phyloP scores from a whole-genome alignment of 2,329 filamentous ascomycete genomes.

The Fusarium duplospermum region DNA sequence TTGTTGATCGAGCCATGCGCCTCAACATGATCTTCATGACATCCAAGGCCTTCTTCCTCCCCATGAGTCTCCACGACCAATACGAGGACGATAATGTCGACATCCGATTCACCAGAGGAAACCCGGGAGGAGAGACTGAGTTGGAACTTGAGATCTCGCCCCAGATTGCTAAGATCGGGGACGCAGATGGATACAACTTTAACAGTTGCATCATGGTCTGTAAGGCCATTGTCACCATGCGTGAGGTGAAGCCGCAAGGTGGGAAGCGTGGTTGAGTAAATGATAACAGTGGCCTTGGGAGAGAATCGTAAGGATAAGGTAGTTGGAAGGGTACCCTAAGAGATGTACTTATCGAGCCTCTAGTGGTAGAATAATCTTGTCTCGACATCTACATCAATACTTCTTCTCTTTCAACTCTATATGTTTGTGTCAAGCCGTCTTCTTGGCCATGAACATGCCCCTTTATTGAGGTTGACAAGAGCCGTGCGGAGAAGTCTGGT shows the following conservation, averaged over 20 bases:
- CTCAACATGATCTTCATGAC: conserved; percentile 18
- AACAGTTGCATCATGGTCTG: background rate
- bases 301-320: background rate
- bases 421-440: background rate
- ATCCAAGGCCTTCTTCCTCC: conserved; percentile 26
- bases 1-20: conserved; percentile 3
- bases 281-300: background rate
- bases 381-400: background rate
- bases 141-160: conserved; percentile 27
- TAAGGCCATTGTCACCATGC: conserved; percentile 9
- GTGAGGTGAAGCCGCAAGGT: background rate
- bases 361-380: background rate
- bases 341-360: background rate
- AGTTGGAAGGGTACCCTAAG: background rate
- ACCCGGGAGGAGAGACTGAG: background rate
- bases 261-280: background rate
- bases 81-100: conserved; percentile 1
- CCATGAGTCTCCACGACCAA: background rate
- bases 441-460: background rate
- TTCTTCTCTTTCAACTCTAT: background rate
- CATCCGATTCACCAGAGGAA: background rate
- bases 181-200: conserved; percentile 25
- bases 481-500: background rate
- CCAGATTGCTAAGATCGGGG: conserved; percentile 22
- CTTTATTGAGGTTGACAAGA: background rate